Conservation (phyloP, 2,329 filamentous ascomycete species). For the Juglanconis oblonga region DNA sequence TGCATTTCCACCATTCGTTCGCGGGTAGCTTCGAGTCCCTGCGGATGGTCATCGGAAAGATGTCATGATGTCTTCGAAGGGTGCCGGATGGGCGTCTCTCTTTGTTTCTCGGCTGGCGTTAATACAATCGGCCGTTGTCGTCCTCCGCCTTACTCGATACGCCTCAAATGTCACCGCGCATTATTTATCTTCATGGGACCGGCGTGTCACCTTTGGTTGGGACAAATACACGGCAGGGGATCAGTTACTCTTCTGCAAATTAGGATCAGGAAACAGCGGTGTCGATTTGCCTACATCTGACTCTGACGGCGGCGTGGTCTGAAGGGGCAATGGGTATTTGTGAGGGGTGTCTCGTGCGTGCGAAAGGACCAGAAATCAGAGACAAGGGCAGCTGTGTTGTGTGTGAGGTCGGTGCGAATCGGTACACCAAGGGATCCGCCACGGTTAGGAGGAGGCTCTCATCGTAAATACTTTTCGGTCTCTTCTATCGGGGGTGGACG, state of each 20-base stretch:
- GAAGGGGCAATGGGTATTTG: constrained; percentile 11
- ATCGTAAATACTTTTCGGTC: constrained; percentile 16
- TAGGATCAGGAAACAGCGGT: constrained; percentile 21
- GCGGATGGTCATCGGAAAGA: constrained; percentile 11
- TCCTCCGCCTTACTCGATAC: constrained; percentile 11
- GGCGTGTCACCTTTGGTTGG: constrained; percentile 23
- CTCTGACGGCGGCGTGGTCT: constrained; percentile 20
- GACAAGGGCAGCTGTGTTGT: constrained; percentile 18
- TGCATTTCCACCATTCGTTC: constrained; percentile 13
- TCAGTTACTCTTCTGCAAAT: constrained; percentile 19
- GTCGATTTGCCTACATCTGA: constrained; percentile 19
- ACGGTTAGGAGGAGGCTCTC: constrained; percentile 12
- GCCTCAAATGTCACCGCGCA: constrained; percentile 18
- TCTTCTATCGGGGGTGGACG: background rate
- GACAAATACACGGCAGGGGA: constrained; percentile 19
- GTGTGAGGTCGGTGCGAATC: constrained; percentile 15
- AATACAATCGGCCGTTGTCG: constrained; percentile 21
- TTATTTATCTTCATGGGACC: constrained; percentile 22
- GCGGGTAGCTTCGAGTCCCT: constrained; percentile 9
- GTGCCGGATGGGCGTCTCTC: constrained; percentile 16
- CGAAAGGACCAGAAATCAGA: constrained; percentile 15
- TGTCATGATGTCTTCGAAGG: constrained; percentile 16
- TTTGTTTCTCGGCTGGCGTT: constrained; percentile 20
- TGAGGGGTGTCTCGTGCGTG: constrained; percentile 14
- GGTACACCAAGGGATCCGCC: constrained; percentile 14